Conservation (phyloP, 2,329 filamentous ascomycete species). For the Sphaceloma murrayae region DNA sequence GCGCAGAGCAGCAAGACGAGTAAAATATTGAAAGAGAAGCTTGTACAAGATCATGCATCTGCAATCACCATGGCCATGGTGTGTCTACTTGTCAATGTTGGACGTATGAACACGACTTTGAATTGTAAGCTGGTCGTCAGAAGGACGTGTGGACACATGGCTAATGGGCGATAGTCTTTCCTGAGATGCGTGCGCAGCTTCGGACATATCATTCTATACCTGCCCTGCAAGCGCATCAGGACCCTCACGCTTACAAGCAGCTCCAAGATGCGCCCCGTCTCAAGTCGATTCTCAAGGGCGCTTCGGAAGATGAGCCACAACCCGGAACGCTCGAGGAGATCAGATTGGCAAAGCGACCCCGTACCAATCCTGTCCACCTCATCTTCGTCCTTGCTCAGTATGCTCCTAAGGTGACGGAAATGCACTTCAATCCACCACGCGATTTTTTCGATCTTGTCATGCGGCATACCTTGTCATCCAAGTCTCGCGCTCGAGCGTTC, state of each 20-base stretch:
- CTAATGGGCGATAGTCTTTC: slow-evolving; percentile 63
- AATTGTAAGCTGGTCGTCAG: slow-evolving; percentile 68
- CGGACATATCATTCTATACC: slow-evolving; percentile 97
- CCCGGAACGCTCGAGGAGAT: slow-evolving; percentile 75
- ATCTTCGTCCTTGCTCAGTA: slow-evolving; percentile 90
- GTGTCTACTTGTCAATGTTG: slow-evolving; percentile 91
- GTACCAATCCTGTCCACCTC: slow-evolving; percentile 93
- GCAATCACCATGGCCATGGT: slow-evolving; percentile 99
- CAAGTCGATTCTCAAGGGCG: slow-evolving; percentile 95
- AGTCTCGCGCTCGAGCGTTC: slow-evolving; percentile 76
- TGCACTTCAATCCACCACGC: slow-evolving; percentile 73
- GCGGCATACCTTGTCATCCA: slow-evolving; percentile 72
- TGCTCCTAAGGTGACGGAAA: slow-evolving; percentile 81
- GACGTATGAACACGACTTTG: slow-evolving; percentile 95
- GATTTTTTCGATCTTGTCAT: slow-evolving; percentile 98
- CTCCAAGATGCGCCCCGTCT: slow-evolving; percentile 90
- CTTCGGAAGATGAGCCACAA: slow-evolving; percentile 81
- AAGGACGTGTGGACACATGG: background rate
- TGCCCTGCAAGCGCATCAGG: slow-evolving; percentile 87
- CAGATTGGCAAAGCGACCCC: slow-evolving; percentile 55
- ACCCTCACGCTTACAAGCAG: slow-evolving; percentile 94
- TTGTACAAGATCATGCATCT: slow-evolving; percentile 80
- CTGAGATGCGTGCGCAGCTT: slow-evolving; percentile 95
- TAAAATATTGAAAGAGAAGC: slow-evolving; percentile 94
- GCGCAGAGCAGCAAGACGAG: slow-evolving; percentile 97